Base-by-base conservation (phyloP, 2,329 filamentous ascomycete species). In the Fusarium musae region DNA sequence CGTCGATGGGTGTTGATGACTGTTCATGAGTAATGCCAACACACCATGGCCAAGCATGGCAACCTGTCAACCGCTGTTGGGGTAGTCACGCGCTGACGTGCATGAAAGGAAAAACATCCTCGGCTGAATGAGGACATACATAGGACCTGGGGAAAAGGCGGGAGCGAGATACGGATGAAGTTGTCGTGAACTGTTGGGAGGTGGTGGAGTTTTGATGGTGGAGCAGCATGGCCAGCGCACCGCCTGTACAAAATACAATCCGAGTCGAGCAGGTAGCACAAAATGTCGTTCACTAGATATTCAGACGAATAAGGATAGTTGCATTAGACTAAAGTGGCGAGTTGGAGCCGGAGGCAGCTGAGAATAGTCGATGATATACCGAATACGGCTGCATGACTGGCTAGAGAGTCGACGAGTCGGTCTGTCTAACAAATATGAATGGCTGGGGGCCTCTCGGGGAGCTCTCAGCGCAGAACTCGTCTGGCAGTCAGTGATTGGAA, bases 401-500 rank as follows among this genome's bases (percentile, higher is more conserved):
- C 59, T 53, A 30, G 65, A 70, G 42, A 43, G 42, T 39, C 53
- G 34, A 62, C 61, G 66, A 63, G 66, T 71, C 70, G 70, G 70
- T 74, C 70, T 75, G 72, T 73, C 52, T 66, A 70, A 69, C 58
- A 59, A 67, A 70, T 71, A 57, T 74, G 44, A 68, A 54, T 71
- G 70, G 62, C 46, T 58, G 63, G 58, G 57, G 57, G 30, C 49
- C 37, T 49, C 54, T 70, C 61, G 70, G 66, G 68, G 70, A 74
- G 56, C 53, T 57, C 58, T 53, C 50, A 63, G 53, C n/a, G 40
- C 64, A 64, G 61, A 63, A 63, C 43, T 57, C 61, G 59, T 71
- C 69, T 77, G 75, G 75, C 74, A 77, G 7, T 30, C 47, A 46
- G 23, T 77, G 75, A 77, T 77, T 77, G 75, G 75, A 58, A 66